Conservation (phyloP, 2,329 filamentous ascomycete species). For the Ceratocystis lukuohia region DNA sequence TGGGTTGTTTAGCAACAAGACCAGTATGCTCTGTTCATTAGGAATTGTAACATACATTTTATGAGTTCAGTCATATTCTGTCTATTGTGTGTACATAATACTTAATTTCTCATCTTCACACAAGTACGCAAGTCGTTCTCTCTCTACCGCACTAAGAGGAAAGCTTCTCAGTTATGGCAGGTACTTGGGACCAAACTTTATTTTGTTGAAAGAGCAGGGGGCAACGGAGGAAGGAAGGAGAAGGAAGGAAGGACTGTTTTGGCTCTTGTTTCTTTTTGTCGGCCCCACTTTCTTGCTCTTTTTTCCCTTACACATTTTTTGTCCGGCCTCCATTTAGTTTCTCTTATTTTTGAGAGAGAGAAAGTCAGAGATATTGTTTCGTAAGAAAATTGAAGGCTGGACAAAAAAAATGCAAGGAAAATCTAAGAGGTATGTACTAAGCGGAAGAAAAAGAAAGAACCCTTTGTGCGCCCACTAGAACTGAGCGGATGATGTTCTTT, state of each 20-base stretch:
- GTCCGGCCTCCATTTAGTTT: neutral
- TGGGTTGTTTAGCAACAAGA: too few relatives aligned
- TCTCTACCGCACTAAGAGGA: neutral
- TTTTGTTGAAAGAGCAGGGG: neutral
- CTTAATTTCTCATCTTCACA: neutral
- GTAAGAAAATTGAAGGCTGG: neutral
- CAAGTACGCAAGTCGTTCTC: neutral
- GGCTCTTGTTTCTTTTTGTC: neutral
- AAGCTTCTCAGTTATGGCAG: neutral
- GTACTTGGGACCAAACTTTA: conserved; percentile 10
- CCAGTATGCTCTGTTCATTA: too few relatives aligned
- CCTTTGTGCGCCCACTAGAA: too few relatives aligned
- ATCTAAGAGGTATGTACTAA: too few relatives aligned
- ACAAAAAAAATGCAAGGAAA: too few relatives aligned
- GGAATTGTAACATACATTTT: too few relatives aligned
- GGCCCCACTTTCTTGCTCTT: neutral
- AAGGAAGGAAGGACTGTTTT: neutral
- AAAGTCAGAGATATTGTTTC: neutral
- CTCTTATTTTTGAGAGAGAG: neutral
- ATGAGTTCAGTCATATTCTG: too few relatives aligned
- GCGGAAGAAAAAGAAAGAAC: too few relatives aligned
- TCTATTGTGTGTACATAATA: neutral
- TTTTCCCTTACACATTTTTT: neutral
- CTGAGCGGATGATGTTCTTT: too few relatives aligned
- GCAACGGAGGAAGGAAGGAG: neutral